These are phyloP conservation scores for Fragaria vesca DNA, from an alignment of 306 rosid species.

Conservation along the genomic window DNA sequence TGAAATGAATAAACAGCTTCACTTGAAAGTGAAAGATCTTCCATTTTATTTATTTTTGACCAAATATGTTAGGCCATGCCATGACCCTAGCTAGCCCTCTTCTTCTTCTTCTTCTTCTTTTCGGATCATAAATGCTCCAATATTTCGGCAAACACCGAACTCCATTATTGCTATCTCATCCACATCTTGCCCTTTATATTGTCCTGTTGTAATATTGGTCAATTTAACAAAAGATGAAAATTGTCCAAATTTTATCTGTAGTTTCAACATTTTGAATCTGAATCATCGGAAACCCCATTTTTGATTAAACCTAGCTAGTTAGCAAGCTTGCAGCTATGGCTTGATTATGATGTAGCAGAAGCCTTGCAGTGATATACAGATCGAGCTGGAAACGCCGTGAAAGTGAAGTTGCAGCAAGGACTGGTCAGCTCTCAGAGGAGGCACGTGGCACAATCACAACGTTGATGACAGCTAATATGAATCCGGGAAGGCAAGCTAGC, in stretches of 20 bases:
- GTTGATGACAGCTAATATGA: slow-evolving; percentile 59
- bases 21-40: not conserved
- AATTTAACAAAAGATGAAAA: not conserved
- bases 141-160: slow-evolving; percentile 39
- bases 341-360: not conserved
- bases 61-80: not conserved
- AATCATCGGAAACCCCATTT: not conserved
- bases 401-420: slow-evolving; percentile 29
- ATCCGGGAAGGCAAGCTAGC: slow-evolving; percentile 30
- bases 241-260: not conserved
- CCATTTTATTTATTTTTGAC: not conserved
- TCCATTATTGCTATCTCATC: slow-evolving; percentile 41
- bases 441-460: slow-evolving; percentile 47
- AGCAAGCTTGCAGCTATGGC: not conserved
- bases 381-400: slow-evolving; percentile 33
- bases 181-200: not conserved
- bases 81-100: no score
- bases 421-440: slow-evolving; percentile 6
- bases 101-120: not conserved
- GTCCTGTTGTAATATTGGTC: not conserved
- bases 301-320: not conserved
- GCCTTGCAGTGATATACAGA: slow-evolving; percentile 25
- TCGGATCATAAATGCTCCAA: slow-evolving; percentile 31
- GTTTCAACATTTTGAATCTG: not conserved
- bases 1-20: not conserved